A percentile compares a stretch with the other conserved stretches of the same genome.
Evolutionary conservation across 1,284 basidiomycete genomes (phyloP).

Genomic region (Ceratobasidium sp.): DNA sequence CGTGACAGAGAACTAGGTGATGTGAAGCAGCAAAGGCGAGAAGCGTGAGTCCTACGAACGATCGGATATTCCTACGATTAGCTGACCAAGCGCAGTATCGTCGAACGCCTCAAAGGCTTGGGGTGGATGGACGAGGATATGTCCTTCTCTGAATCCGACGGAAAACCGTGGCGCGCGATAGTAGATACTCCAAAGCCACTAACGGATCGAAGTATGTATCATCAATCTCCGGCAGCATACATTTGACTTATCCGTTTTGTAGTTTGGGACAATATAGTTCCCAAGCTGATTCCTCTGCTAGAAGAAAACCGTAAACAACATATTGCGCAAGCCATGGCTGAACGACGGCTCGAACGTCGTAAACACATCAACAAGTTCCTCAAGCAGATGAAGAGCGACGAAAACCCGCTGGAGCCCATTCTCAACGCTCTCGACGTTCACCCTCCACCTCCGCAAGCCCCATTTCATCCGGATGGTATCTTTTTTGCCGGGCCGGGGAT

Average conservation of each 20-base stretch:
- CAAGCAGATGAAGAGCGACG: background rate
- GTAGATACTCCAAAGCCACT: no score
- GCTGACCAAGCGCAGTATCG: background rate
- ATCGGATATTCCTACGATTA: background rate
- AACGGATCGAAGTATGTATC: background rate
- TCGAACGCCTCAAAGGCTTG: conserved; percentile 7
- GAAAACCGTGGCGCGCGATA: background rate
- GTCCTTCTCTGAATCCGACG: background rate
- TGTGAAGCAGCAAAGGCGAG: background rate
- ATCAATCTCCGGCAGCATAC: no score
- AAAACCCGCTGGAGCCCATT: conserved; percentile 3
- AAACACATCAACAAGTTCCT: background rate
- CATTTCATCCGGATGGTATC: background rate
- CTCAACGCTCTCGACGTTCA: background rate
- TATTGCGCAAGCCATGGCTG: background rate
- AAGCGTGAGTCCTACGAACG: background rate
- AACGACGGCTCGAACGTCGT: background rate
- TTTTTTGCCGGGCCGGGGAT: background rate
- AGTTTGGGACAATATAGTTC: conserved; percentile 28
- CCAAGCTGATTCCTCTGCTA: background rate
- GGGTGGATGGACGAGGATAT: conserved; percentile 21
- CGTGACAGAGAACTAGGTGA: background rate
- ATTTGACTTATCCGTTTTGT: background rate
- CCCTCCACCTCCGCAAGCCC: background rate
- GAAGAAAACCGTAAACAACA: conserved; percentile 17